Base-by-base conservation (phyloP, 352 stramenopile genomes). In the Globisporangium megalacanthum region DNA sequence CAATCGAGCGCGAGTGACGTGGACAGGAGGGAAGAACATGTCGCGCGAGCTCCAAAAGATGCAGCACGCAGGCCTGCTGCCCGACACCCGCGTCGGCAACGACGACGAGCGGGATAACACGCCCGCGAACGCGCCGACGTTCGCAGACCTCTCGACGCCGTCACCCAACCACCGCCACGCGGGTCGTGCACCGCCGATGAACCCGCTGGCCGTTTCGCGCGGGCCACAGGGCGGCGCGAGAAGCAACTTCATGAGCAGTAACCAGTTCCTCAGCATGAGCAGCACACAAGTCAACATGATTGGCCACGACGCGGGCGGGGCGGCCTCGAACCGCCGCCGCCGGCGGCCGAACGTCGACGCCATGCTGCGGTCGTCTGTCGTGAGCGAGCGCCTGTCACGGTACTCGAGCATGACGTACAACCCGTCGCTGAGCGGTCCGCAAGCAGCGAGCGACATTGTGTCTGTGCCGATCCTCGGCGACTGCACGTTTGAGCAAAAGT, bases 61-160 rank as follows among this genome's bases (percentile, higher is more conserved):
- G 62, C 54, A 65, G 53, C 46, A 68, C 59, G 70, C 73, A 31
- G 66, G 64, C 6, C 36, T 74, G 35, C 42, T 67, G 51, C 37
- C 58, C 25, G 39, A 65, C 46, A 11, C 57, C 58, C 47, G 47
- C 58, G 33, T 35, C 49, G 25, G 51, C 19, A 25, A 17, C 42
- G 57, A 68, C 46, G 65, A 72, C 15, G 57, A 64, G 25, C 48
- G 72, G 25, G 73, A 83, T 56, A 79, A 75, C 64, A 88, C 79
- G 35, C 77, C 77, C 0, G 75, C 59, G 4, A 75, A 78, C 44
- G 65, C 64, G 44, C 68, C 86, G 61, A 66, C 72, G 13, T 89
- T 89, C 59, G 65, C 87, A 7, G 75, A 89, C 63, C 83, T 89
- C 50, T 85, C 79, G 29, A 89, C 79, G 53, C 79, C 78, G 53